phyloP scores from a whole-genome alignment of 129 eudicot genomes.

The Mikania micrantha region DNA sequence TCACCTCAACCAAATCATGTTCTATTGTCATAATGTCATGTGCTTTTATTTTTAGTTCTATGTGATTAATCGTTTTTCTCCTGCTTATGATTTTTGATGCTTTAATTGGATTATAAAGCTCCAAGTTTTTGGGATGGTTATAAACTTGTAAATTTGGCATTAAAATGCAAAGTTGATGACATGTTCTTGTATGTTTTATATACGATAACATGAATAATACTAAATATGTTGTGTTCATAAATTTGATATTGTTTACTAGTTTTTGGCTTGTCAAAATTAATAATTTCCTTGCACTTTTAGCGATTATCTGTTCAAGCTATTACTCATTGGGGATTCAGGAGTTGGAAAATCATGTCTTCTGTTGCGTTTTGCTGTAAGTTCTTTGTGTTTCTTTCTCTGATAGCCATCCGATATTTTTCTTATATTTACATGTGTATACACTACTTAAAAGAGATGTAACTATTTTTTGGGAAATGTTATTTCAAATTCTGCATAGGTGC shows the following conservation, averaged over 20 bases:
- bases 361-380: constrained; percentile 83
- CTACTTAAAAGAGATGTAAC: background rate
- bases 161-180: background rate
- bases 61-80: no score
- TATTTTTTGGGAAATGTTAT: no score
- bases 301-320: constrained; percentile 85
- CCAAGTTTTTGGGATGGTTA: background rate
- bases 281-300: constrained; percentile 33
- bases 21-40: no score
- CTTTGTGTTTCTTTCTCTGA: background rate
- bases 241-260: background rate
- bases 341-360: constrained; percentile 98
- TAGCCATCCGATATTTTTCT: background rate
- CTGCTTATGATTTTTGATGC: background rate
- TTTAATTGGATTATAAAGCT: background rate
- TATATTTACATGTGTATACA: background rate
- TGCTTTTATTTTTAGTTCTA: no score
- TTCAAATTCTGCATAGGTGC: background rate
- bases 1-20: no score
- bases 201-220: background rate
- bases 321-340: constrained; percentile 98
- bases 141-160: background rate
- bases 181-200: background rate
- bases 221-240: background rate
- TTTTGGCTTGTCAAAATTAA: constrained; percentile 3